Percentiles rank a stretch among this genome's conserved stretches.
phyloP scores from a whole-genome alignment of 371 early-diverging fungal genomes.

The Apophysomyces elegans region DNA sequence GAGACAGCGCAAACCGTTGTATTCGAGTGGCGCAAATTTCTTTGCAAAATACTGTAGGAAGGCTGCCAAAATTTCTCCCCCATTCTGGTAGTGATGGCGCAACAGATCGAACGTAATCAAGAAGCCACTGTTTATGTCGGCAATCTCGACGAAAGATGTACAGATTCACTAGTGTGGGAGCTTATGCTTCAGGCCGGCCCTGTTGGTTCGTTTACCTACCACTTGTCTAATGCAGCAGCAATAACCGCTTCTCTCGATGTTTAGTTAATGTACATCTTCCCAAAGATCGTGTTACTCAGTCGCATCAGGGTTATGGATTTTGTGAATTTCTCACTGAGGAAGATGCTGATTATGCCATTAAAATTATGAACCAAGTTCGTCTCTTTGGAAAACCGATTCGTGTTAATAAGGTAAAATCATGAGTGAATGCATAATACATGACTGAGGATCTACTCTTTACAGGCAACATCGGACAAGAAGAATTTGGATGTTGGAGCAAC shows the following conservation, averaged over 20 bases:
- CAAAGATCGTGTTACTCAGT: slow-evolving; percentile 95
- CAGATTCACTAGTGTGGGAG: slow-evolving; percentile 95
- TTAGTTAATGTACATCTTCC: slow-evolving; percentile 94
- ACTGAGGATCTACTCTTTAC: background rate
- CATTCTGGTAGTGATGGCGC: slow-evolving; percentile 30
- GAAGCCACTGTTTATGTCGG: slow-evolving; percentile 98
- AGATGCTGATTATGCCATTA: slow-evolving; percentile 97
- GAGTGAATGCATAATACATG: background rate
- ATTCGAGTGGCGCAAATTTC: too few relatives aligned
- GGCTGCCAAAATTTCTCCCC: too few relatives aligned
- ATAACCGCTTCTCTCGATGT: background rate
- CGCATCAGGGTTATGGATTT: slow-evolving; percentile 96
- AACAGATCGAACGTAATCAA: slow-evolving; percentile 79
- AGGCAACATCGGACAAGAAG: slow-evolving; percentile 89
- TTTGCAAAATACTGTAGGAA: too few relatives aligned
- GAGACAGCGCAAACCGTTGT: too few relatives aligned
- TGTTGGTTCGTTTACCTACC: slow-evolving; percentile 65
- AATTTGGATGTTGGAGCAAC: slow-evolving; percentile 95
- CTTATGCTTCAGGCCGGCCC: slow-evolving; percentile 98
- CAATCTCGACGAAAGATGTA: slow-evolving; percentile 94
- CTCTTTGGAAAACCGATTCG: slow-evolving; percentile 95
- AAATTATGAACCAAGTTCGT: slow-evolving; percentile 95
- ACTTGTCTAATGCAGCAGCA: background rate
- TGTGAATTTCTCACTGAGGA: slow-evolving; percentile 93
- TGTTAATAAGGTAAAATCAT: slow-evolving; percentile 82